Evolutionary conservation across 2,329 filamentous ascomycete genomes (phyloP).

Genomic region (Penicillium sp.): DNA sequence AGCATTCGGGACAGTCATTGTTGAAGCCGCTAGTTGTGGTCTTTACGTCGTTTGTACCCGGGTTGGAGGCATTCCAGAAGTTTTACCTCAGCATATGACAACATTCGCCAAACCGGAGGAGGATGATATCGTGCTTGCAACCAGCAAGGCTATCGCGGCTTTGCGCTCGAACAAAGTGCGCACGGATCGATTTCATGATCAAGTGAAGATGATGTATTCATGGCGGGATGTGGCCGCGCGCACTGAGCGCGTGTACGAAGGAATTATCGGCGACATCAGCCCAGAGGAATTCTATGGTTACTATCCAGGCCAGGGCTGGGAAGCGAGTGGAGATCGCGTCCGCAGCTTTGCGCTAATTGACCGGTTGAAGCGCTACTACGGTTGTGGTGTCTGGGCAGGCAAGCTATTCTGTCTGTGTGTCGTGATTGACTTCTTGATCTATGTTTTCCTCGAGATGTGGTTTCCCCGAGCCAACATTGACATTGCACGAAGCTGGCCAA

Average conservation of each 20-base stretch:
- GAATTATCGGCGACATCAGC: slow-evolving; percentile 75
- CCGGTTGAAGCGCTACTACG: slow-evolving; percentile 89
- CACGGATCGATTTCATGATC: slow-evolving; percentile 89
- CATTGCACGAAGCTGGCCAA: slow-evolving; percentile 82
- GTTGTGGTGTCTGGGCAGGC: slow-evolving; percentile 95
- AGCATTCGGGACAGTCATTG: slow-evolving; percentile 94
- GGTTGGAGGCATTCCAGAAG: slow-evolving; percentile 93
- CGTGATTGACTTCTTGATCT: slow-evolving; percentile 86
- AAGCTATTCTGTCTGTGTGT: slow-evolving; percentile 94
- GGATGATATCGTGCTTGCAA: slow-evolving; percentile 83
- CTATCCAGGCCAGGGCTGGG: slow-evolving; percentile 60
- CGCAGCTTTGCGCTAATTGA: slow-evolving; percentile 91
- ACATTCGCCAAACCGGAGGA: slow-evolving; percentile 95
- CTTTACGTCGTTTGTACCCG: slow-evolving; percentile 94
- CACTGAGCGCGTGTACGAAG: slow-evolving; percentile 89
- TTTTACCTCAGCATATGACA: slow-evolving; percentile 92
- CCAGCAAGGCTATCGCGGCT: slow-evolving; percentile 76
- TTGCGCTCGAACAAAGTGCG: slow-evolving; percentile 77
- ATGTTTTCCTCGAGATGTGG: slow-evolving; percentile 76
- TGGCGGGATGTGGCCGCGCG: slow-evolving; percentile 92
- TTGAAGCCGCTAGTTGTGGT: slow-evolving; percentile 91
- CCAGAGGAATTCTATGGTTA: slow-evolving; percentile 84
- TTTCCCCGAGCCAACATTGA: slow-evolving; percentile 81
- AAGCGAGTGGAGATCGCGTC: slow-evolving; percentile 61
- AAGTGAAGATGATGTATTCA: slow-evolving; percentile 97